Conservation (phyloP, 1,284 basidiomycete species). For the Rhodotorula sp. region DNA sequence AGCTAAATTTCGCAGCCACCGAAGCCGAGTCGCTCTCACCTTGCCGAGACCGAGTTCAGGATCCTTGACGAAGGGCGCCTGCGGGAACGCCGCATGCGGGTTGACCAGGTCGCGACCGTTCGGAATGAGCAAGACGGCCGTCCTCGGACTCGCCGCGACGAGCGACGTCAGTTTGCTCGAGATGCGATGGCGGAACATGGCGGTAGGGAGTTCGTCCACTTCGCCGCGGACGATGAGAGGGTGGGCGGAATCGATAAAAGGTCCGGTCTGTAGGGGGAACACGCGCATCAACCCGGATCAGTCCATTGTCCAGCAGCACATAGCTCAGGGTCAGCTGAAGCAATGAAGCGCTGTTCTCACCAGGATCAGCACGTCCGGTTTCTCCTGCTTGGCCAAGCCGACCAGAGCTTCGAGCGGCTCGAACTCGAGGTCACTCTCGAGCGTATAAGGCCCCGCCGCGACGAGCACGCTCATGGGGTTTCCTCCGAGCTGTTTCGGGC, state of each 20-base stretch:
- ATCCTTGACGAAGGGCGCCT: conserved; percentile 64
- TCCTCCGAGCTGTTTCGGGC: conserved; percentile 48
- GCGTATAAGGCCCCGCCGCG: conserved; percentile 77
- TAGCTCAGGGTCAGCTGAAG: too few relatives aligned
- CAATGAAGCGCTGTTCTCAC: conserved; percentile 54
- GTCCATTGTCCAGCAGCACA: too few relatives aligned
- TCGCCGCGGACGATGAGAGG: conserved; percentile 70
- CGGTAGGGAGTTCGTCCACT: conserved; percentile 61
- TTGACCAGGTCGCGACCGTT: conserved; percentile 77
- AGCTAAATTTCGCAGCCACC: too few relatives aligned
- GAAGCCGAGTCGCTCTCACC: conserved; percentile 44
- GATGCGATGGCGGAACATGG: conserved; percentile 71
- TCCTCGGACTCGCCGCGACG: conserved; percentile 63
- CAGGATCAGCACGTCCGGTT: conserved; percentile 74
- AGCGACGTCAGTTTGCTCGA: conserved; percentile 61
- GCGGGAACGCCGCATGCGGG: conserved; percentile 80
- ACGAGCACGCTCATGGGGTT: conserved; percentile 64
- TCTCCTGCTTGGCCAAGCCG: conserved; percentile 58
- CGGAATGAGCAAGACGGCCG: conserved; percentile 73
- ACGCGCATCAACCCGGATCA: too few relatives aligned
- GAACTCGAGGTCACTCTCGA: conserved; percentile 72
- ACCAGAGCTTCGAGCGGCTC: conserved; percentile 66
- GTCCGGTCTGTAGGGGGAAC: conserved; percentile 65
- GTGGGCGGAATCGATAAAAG: conserved; percentile 79
- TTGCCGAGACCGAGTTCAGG: conserved; percentile 50